Evolutionary conservation across 2,329 filamentous ascomycete species (phyloP), one percentile per base, ranked within the genome.

Genomic region (Blumeria graminis): DNA sequence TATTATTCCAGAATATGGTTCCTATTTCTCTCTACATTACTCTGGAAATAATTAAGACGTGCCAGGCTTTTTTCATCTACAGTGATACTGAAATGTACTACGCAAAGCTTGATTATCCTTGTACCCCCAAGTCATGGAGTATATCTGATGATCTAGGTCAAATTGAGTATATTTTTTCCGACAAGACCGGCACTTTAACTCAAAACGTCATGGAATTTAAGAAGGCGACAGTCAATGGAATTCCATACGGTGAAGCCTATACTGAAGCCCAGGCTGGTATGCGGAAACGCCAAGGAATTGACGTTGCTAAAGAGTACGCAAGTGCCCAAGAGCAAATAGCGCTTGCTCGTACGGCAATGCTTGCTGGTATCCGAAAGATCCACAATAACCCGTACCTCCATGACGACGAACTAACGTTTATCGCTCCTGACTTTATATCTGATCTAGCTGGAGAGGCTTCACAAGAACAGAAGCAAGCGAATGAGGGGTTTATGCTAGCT

Each of bases 131-230:
- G 66, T 88, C 89, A 0, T 98, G 92, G 92, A 98, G 96, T 67
- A 96, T 98, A 55, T 96, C 90, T 0, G 92, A 98, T 66, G 93
- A 98, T 64, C 75, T 98, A 51, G 92, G 92, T 11, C 92, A 98
- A 70, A 94, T 98, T 60, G 92, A 96, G 69, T 98, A 96, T 72
- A 94, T 98, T 62, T 98, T 98, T 69, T 95, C 86, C 0, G 86
- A 94, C 73, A 94, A 94, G 70, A 94, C 86, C 0, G 86, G 86
- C 58, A 94, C 86, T 1, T 71, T 94, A 61, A 94, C 86, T 0
- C 86, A 93, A 65, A 94, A 94, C 67, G 84, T 93, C 56, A 94
- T 94, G 92, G 93, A 98, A 68, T 98, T 96, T 77, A 98, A 96
- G 69, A 98, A 98, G 69, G 88, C 84, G 56, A 94, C 89, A 0